These are phyloP conservation scores for Podaxis pistillaris DNA, from an alignment of 768 basidiomycete species.

Conservation along the genomic window DNA sequence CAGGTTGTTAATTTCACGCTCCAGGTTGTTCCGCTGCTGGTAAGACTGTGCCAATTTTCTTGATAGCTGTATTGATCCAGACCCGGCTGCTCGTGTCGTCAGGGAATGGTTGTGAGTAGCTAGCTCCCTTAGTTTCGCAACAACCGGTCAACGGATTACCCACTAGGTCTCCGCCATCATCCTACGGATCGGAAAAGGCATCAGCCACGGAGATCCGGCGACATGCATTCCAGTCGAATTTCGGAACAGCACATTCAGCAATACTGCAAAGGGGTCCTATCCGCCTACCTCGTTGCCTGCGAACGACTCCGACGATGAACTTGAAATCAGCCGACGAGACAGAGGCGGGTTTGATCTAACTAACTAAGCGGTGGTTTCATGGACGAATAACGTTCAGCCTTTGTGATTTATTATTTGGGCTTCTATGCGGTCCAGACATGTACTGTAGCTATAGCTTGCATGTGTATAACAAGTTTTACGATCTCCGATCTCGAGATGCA, in stretches of 20 bases:
- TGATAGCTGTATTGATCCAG: neutral
- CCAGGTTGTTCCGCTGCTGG: neutral
- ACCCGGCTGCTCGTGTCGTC: neutral
- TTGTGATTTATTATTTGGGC: neutral
- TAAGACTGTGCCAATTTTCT: neutral
- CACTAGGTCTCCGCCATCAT: slow-evolving; percentile 1
- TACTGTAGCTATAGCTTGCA: too few species aligned
- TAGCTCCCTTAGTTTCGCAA: neutral
- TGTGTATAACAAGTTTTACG: too few species aligned
- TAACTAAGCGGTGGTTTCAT: neutral
- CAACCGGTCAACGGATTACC: neutral
- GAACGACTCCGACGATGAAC: neutral
- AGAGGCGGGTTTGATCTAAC: neutral
- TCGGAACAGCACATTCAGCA: neutral
- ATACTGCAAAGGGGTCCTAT: neutral
- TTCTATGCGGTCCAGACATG: neutral
- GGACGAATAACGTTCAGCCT: neutral
- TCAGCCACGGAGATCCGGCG: neutral
- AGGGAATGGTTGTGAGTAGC: slow-evolving; percentile 3
- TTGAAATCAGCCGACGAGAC: neutral
- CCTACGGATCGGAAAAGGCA: slow-evolving; percentile 5
- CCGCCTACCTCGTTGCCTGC: neutral
- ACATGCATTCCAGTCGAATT: slow-evolving; percentile 2
- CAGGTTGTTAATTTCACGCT: neutral
- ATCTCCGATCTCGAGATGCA: neutral